Base-by-base conservation (phyloP, 768 basidiomycete genomes). In the Hydnomerulius pinastri region DNA sequence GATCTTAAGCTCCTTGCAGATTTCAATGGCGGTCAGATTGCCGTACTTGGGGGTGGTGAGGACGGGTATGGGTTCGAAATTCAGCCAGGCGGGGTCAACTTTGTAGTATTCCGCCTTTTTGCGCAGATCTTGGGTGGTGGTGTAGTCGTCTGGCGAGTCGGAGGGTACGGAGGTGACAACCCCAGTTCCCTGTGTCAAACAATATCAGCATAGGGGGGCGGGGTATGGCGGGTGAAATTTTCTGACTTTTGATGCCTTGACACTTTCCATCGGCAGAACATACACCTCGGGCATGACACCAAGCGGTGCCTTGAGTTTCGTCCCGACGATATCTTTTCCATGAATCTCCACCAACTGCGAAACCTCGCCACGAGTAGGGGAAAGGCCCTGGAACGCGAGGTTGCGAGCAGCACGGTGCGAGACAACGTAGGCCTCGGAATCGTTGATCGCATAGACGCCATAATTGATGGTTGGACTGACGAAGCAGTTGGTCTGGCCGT, bases 111-210 rank as follows among this genome's bases (percentile, higher is more conserved):
- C 93, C 40, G 95, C 81, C 71, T 99, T 99, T 73, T 98, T 98
- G 62, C 89, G 87, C 25, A 99, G 78, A 63, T 98, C 96, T 60
- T 83, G 83, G 44, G 93, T 76, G 4, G 92, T 96, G 57, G 84
- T 82, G 71, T 83, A 98, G 66, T 99, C 97, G 66, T 98, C 97
- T 4, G 97, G 97, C 4, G 97, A 98, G 67, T 99, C 97, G 7
- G 97, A 97, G 0, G 97, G 95, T 6, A 97, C 95, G 33, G 92
- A 98, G 4, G 95, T 97, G 61, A 99, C 97, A 25, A 99, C 93
- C 54, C 96, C 97, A 11, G 96, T 98, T 62, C 97, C 97, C 87
- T 88, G 54, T 47, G n/a, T 33, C 29, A 48, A 23, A 39, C 10
- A 32, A 6, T 6, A 32, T 62, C 43, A 63, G 48, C 3, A 17